phyloP scores from a whole-genome alignment of 495 filamentous ascomycete genomes.

The Aspergillus saccharolyticus region DNA sequence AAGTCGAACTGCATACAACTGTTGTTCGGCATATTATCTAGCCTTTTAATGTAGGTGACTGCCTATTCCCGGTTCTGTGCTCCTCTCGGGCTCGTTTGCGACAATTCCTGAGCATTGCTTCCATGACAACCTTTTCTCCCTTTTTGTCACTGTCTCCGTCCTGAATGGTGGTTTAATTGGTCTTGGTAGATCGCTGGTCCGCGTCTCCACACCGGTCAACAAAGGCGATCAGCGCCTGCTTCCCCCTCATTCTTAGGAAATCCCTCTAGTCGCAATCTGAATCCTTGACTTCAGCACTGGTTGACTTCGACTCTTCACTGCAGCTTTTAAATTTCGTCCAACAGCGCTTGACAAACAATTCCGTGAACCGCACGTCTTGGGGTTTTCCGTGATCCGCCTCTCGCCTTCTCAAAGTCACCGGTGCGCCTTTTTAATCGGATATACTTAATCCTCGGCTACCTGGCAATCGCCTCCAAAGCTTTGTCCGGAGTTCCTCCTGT shows the following conservation, averaged over 20 bases:
- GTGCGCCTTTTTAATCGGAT: neutral
- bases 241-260: slow-evolving; percentile 2
- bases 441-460: neutral
- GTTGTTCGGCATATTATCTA: neutral
- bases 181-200: slow-evolving; percentile 26
- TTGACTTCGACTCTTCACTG: slow-evolving; percentile 8
- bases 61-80: slow-evolving; percentile 13
- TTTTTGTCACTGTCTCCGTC: slow-evolving; percentile 9
- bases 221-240: slow-evolving; percentile 18
- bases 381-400: neutral
- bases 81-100: slow-evolving; percentile 7
- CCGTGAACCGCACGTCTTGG: neutral
- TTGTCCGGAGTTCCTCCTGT: slow-evolving; percentile 16
- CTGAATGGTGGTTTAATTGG: slow-evolving; percentile 26
- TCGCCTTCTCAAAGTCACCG: neutral
- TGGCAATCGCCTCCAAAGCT: neutral
- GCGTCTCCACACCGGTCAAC: slow-evolving; percentile 25
- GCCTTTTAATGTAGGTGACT: slow-evolving; percentile 7
- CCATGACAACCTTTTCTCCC: neutral
- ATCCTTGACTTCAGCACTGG: slow-evolving; percentile 11
- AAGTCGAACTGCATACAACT: neutral
- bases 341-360: slow-evolving; percentile 4
- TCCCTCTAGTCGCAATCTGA: slow-evolving; percentile 9
- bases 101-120: slow-evolving; percentile 12
- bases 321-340: neutral